Conservation (phyloP, 75 land plant species). For the Pinus taeda region DNA sequence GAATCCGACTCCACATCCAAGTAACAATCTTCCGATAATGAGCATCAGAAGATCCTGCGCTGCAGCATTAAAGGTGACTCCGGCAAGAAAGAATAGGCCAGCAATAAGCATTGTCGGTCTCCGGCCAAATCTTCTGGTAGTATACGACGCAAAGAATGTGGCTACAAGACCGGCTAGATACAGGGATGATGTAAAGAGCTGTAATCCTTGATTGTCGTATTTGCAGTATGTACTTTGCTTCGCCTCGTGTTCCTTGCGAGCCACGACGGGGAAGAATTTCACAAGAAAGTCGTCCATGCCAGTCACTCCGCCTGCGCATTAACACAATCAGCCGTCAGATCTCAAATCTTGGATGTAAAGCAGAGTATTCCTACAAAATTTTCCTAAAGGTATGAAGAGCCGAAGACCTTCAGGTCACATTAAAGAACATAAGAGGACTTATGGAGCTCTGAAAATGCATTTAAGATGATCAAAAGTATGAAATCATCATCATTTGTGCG, state of each 20-base stretch:
- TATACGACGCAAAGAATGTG: conserved; percentile 71
- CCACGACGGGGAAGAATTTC: conserved; percentile 63
- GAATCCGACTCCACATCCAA: conserved; percentile 55
- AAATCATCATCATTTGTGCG: too few relatives aligned
- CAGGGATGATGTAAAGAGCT: conserved; percentile 44
- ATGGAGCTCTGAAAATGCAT: too few relatives aligned
- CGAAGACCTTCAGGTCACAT: too few relatives aligned
- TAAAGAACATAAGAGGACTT: too few relatives aligned
- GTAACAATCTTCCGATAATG: conserved; percentile 44
- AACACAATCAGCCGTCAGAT: background rate
- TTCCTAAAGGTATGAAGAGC: too few relatives aligned
- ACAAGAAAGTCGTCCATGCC: conserved; percentile 66
- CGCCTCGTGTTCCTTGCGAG: background rate
- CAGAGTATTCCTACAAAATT: too few relatives aligned
- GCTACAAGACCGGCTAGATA: conserved; percentile 3
- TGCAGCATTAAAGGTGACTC: conserved; percentile 27
- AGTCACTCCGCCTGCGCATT: conserved; percentile 65
- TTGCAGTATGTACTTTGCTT: conserved; percentile 39
- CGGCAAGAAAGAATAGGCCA: conserved; percentile 27
- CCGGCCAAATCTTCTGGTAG: conserved; percentile 39
- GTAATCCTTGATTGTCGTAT: conserved; percentile 32
- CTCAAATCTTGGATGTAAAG: too few relatives aligned
- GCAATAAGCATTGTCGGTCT: conserved; percentile 30
- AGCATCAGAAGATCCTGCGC: conserved; percentile 35
- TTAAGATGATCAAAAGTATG: too few relatives aligned